Conservation (phyloP, 768 basidiomycete genomes). For the Clitopilus hobsonii region DNA sequence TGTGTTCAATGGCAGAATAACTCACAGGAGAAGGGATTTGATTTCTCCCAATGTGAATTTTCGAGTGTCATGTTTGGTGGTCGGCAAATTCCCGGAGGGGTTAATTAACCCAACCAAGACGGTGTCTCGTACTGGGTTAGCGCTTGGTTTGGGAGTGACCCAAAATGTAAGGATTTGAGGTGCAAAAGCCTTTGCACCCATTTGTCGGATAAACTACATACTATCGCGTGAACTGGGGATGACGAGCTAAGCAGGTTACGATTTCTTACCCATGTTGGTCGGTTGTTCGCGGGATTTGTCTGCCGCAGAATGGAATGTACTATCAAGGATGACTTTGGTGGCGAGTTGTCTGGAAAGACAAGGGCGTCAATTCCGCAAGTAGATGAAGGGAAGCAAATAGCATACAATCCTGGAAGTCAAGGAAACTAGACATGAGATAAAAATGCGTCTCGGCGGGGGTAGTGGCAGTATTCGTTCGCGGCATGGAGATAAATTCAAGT, state of each 20-base stretch:
- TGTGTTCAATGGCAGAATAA: constrained; percentile 1
- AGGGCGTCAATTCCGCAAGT: too few relatives aligned
- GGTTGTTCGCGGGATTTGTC: not conserved
- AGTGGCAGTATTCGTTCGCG: not conserved
- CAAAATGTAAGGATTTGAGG: constrained; percentile 43
- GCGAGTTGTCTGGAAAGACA: constrained; percentile 30
- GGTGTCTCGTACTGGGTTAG: constrained; percentile 23
- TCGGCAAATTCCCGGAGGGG: constrained; percentile 35
- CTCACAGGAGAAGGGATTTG: constrained; percentile 51
- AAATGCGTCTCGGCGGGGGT: constrained; percentile 16
- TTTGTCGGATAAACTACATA: constrained; percentile 27
- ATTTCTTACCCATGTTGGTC: not conserved
- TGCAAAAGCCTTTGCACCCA: constrained; percentile 34
- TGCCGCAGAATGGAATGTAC: constrained; percentile 26
- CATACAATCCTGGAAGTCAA: constrained; percentile 65
- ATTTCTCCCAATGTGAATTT: constrained; percentile 45
- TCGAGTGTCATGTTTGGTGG: constrained; percentile 23
- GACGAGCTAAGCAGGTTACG: not conserved
- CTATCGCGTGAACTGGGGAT: too few relatives aligned
- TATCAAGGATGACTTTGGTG: constrained; percentile 33
- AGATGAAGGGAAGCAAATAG: not conserved
- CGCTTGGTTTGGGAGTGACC: constrained; percentile 33
- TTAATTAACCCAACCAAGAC: constrained; percentile 48
- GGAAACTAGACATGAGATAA: constrained; percentile 46
- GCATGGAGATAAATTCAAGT: constrained; percentile 40